Evolutionary conservation across 768 basidiomycete genomes (phyloP), one percentile per base, ranked within the genome.

Genomic region (Calocybe indica): DNA sequence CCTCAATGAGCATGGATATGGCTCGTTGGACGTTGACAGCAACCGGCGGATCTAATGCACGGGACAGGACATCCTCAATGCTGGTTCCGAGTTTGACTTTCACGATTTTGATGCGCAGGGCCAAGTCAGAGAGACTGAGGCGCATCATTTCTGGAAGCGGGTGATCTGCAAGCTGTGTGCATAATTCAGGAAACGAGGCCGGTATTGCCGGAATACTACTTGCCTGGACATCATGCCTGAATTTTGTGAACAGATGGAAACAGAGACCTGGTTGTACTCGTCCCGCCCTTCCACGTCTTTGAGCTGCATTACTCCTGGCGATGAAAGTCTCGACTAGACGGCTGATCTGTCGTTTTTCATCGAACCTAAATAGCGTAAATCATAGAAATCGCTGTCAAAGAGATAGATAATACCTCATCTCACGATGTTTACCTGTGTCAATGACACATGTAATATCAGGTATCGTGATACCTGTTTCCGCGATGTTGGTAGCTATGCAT

Each of bases 371-470:
- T 43, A 41, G 31, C 4, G 22, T 22, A 51, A 10, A 12, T 33
- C 45, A 13, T 42, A 32, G 22, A 4, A 30, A 7, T 11, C 13
- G 28, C 36, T 43, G n/a, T 15, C 15, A 12, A 42, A 30, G 38
- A 30, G 0, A 30, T 5, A 45, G 28, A 11, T 31, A 34, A 43
- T 49, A 86, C 85, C 86, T 81, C 86, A 96, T 96, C 69, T 96
- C 93, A 54, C 91, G 78, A 62, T 96, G 92, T 58, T 89, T 92
- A 41, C 94, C 93, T 0, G 84, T 80, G 59, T 99, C 95, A 50
- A 98, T 92, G 15, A 97, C 95, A 55, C 92, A 93, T 7, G 93
- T 95, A 50, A 96, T 89, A 57, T 99, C 96, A 5, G 95, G 95
- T 47, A 99, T 99, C 1, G 96, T 99, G 46, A 99, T 90, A 56